Evolutionary conservation across 2,329 filamentous ascomycete species (phyloP).

Genomic region (Colletotrichum orchidophilum): DNA sequence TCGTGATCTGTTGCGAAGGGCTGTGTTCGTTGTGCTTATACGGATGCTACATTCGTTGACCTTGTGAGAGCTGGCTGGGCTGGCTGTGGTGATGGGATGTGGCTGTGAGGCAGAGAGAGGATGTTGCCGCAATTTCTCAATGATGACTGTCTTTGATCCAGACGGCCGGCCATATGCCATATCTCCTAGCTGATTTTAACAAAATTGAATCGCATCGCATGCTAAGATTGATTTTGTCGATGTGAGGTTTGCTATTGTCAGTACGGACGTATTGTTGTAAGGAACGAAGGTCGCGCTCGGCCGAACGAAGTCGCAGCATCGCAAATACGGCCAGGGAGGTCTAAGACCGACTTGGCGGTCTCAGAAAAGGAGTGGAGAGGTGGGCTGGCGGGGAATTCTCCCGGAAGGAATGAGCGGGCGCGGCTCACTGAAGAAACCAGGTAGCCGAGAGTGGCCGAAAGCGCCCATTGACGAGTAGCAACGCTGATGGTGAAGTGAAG

Average conservation of each 20-base stretch:
- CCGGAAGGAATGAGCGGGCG: neutral
- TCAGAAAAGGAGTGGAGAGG: slow-evolving; percentile 15
- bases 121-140: neutral
- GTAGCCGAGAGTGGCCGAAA: neutral
- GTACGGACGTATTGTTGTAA: neutral
- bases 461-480: neutral
- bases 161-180: neutral
- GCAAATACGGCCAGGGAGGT: slow-evolving; percentile 1
- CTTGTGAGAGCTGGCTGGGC: neutral
- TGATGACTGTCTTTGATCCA: neutral
- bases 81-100: neutral
- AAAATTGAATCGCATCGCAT: neutral
- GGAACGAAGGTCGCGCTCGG: neutral
- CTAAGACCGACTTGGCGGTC: slow-evolving; percentile 19
- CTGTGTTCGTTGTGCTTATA: neutral
- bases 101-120: neutral
- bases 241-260: neutral
- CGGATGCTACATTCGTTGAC: neutral
- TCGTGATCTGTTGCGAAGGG: neutral
- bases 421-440: neutral
- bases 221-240: neutral
- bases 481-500: neutral
- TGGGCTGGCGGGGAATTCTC: slow-evolving; percentile 14
- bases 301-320: slow-evolving; percentile 4
- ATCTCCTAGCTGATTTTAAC: neutral